Conservation (phyloP, 768 basidiomycete species). For the Leucocoprinus birnbaumii region DNA sequence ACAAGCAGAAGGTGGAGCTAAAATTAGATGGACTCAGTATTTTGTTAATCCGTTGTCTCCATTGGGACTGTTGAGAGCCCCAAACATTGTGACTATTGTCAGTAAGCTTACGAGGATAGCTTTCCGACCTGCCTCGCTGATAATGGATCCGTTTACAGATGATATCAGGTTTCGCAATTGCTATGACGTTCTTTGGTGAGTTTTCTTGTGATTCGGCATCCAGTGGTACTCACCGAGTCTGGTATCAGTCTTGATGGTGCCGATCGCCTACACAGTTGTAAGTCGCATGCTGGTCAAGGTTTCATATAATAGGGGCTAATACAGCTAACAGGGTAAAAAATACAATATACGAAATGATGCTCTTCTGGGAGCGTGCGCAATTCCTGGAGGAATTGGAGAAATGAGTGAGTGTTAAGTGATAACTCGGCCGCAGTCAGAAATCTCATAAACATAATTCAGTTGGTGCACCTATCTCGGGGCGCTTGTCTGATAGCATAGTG, state of each 20-base stretch:
- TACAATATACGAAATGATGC: slow-evolving; percentile 58
- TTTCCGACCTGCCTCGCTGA: slow-evolving; percentile 10
- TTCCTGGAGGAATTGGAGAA: slow-evolving; percentile 60
- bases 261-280: slow-evolving; percentile 68
- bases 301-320: too few species aligned
- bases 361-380: slow-evolving; percentile 56
- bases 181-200: slow-evolving; percentile 37
- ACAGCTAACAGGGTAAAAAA: slow-evolving; percentile 43
- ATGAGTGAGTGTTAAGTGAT: slow-evolving; percentile 54
- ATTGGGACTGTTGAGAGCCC: slow-evolving; percentile 47
- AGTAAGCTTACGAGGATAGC: slow-evolving; percentile 20
- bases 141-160: not conserved
- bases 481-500: slow-evolving; percentile 54
- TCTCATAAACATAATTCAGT: slow-evolving; percentile 31
- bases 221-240: too few species aligned
- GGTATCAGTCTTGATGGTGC: slow-evolving; percentile 49
- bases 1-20: slow-evolving; percentile 14
- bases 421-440: too few species aligned
- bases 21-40: slow-evolving; percentile 22
- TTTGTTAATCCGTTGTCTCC: slow-evolving; percentile 55
- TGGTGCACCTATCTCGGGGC: slow-evolving; percentile 59
- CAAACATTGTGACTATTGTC: slow-evolving; percentile 53
- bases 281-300: too few species aligned
- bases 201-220: not conserved
- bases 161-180: slow-evolving; percentile 21